Conservation (phyloP, 2,329 filamentous ascomycete genomes). For the Ophiocordyceps robertsii region DNA sequence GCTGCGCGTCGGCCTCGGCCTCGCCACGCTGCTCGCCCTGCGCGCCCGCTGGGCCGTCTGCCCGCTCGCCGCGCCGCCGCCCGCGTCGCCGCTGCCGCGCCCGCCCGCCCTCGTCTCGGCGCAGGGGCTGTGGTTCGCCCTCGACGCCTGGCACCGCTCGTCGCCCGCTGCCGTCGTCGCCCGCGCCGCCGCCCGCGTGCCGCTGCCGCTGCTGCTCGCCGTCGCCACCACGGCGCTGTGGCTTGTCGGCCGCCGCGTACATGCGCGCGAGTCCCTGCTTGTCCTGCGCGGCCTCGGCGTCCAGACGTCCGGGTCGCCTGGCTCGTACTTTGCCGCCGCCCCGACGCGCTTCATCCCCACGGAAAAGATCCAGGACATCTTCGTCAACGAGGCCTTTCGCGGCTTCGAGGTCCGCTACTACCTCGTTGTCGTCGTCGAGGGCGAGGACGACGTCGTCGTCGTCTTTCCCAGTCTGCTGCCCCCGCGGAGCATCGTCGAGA, state of each 20-base stretch:
- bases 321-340: conserved; percentile 43
- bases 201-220: conserved; percentile 26
- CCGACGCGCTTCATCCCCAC: conserved; percentile 65
- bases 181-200: conserved; percentile 17
- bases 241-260: conserved; percentile 29
- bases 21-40: conserved; percentile 31
- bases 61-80: conserved; percentile 11
- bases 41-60: conserved; percentile 31
- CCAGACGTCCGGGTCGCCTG: conserved; percentile 59
- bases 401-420: conserved; percentile 89
- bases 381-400: conserved; percentile 88
- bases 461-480: conserved; percentile 81
- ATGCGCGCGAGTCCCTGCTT: conserved; percentile 68
- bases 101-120: conserved; percentile 6
- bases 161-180: conserved; percentile 9
- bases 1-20: conserved; percentile 27
- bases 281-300: conserved; percentile 82
- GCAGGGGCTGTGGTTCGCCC: background rate
- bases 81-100: conserved; percentile 5
- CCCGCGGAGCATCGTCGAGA: conserved; percentile 59
- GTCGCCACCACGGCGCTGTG: conserved; percentile 24
- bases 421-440: conserved; percentile 78
- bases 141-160: background rate
- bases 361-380: conserved; percentile 79
- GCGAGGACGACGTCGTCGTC: conserved; percentile 80